These are phyloP conservation scores for Globisporangium lucens DNA, from an alignment of 352 stramenopile species.

Conservation along the genomic window DNA sequence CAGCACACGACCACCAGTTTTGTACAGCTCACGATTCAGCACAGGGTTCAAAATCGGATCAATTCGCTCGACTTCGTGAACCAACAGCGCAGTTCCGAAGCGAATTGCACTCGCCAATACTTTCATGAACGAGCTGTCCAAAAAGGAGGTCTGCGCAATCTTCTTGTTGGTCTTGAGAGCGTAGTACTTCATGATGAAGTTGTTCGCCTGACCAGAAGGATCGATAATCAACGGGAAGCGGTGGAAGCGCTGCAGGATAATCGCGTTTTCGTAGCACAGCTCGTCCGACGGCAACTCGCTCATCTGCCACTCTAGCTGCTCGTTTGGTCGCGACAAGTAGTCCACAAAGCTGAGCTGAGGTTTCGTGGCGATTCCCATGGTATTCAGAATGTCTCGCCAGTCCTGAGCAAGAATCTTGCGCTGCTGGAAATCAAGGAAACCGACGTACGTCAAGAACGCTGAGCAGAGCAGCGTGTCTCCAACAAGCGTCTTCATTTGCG, in stretches of 20 bases:
- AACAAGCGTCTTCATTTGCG: conserved; percentile 96
- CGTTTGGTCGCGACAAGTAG: conserved; percentile 94
- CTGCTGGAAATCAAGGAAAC: conserved; percentile 98
- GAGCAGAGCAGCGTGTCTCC: conserved; percentile 96
- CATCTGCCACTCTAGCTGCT: conserved; percentile 94
- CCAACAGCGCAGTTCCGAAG: conserved; percentile 98
- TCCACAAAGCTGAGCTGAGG: conserved; percentile 91
- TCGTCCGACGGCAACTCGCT: conserved; percentile 96
- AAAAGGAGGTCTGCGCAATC: conserved; percentile 98
- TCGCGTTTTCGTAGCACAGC: conserved; percentile 98
- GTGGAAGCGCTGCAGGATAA: conserved; percentile 97
- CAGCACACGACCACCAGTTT: conserved; percentile 96
- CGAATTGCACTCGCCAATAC: conserved; percentile 99
- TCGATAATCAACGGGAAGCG: conserved; percentile 99
- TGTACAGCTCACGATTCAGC: conserved; percentile 98
- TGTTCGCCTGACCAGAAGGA: conserved; percentile 96
- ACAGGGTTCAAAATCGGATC: conserved; percentile 99
- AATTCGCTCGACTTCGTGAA: conserved; percentile 99
- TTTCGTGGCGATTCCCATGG: conserved; percentile 88
- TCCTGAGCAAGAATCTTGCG: conserved; percentile 92
- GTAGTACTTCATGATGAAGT: conserved; percentile 98
- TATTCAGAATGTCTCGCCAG: conserved; percentile 94
- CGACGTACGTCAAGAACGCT: conserved; percentile 98
- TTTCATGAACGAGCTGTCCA: conserved; percentile 99
- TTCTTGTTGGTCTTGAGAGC: conserved; percentile 87